Conservation (phyloP, 495 filamentous ascomycete species). For the Letharia lupina region DNA sequence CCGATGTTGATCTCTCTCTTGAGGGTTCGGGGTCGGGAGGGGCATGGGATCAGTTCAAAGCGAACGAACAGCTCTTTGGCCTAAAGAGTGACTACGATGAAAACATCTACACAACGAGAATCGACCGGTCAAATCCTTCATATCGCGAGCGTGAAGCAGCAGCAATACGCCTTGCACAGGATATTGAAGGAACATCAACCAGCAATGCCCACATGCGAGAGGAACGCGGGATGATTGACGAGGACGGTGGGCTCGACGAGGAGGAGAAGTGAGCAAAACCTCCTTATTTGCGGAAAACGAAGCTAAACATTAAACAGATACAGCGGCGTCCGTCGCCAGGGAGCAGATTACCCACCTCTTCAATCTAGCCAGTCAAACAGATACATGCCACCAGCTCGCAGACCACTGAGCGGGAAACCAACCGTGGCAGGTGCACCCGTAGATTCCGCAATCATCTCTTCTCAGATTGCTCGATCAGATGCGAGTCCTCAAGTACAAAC, state of each 20-base stretch:
- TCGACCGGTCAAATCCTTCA: constrained; percentile 71
- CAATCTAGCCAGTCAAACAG: constrained; percentile 57
- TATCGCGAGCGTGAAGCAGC: constrained; percentile 68
- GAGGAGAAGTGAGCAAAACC: constrained; percentile 67
- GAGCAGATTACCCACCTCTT: constrained; percentile 58
- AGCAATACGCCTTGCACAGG: constrained; percentile 76
- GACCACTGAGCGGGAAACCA: constrained; percentile 64
- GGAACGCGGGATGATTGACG: constrained; percentile 65
- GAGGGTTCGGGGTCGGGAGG: constrained; percentile 47
- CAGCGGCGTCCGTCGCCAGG: constrained; percentile 77
- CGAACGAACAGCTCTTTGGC: constrained; percentile 80
- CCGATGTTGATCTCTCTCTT: constrained; percentile 56
- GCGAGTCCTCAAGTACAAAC: constrained; percentile 24
- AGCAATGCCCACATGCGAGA: constrained; percentile 77
- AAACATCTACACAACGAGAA: constrained; percentile 83
- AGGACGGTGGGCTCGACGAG: constrained; percentile 67
- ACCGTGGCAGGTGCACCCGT: constrained; percentile 66
- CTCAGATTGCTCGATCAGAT: constrained; percentile 54
- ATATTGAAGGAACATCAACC: constrained; percentile 67
- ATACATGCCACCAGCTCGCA: constrained; percentile 82
- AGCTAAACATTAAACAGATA: constrained; percentile 47
- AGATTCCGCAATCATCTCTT: constrained; percentile 75
- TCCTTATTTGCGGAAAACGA: not conserved
- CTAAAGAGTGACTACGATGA: constrained; percentile 84
- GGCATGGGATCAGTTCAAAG: constrained; percentile 89